Conservation (phyloP, 2,329 filamentous ascomycete species). For the Fusarium dimerum region DNA sequence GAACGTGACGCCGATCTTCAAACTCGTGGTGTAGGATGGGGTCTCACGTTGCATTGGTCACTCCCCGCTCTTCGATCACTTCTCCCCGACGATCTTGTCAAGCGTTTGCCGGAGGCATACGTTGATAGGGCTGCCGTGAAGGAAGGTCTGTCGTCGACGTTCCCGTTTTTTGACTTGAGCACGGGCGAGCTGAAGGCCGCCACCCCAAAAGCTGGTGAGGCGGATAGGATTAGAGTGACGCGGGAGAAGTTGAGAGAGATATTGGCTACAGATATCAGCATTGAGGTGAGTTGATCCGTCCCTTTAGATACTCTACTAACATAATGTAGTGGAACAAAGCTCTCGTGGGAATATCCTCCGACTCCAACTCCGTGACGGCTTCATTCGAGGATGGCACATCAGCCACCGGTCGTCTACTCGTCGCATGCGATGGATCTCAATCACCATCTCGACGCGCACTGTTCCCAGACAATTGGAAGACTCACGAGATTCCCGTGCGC, state of each 20-base stretch:
- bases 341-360: constrained; percentile 32
- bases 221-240: constrained; percentile 48
- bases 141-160: constrained; percentile 48
- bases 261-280: constrained; percentile 46
- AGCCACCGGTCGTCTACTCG: constrained; percentile 43
- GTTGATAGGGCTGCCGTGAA: constrained; percentile 54
- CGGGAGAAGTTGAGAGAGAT: constrained; percentile 47
- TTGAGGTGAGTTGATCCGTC: constrained; percentile 39
- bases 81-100: constrained; percentile 48
- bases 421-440: constrained; percentile 53
- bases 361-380: constrained; percentile 39
- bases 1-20: constrained; percentile 52
- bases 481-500: constrained; percentile 47
- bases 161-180: constrained; percentile 58
- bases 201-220: constrained; percentile 45
- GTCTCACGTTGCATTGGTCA: constrained; percentile 64
- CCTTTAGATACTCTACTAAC: neutral
- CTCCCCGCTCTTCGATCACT: constrained; percentile 52
- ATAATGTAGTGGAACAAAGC: constrained; percentile 41
- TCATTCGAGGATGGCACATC: constrained; percentile 49
- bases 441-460: constrained; percentile 44
- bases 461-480: constrained; percentile 35
- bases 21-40: constrained; percentile 58
- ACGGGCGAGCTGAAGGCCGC: constrained; percentile 44
- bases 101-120: constrained; percentile 49